Conservation (phyloP, 495 filamentous ascomycete genomes). For the Neurospora discreta region DNA sequence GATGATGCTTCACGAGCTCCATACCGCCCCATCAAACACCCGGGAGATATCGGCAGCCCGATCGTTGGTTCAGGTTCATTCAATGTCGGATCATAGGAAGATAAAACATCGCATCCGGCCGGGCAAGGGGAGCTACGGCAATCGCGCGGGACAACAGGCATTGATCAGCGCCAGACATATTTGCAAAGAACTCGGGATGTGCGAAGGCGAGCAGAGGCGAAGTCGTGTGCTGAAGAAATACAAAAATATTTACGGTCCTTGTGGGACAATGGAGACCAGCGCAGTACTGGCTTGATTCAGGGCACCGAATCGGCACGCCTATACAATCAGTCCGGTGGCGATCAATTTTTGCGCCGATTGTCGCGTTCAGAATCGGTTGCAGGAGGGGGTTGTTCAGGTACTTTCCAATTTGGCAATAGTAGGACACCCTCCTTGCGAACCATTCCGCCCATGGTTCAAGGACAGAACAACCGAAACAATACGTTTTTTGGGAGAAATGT, state of each 20-base stretch:
- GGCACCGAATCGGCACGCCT: not conserved
- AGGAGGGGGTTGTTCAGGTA: not conserved
- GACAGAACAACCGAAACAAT: not conserved
- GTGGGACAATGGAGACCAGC: not conserved
- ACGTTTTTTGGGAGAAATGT: not conserved
- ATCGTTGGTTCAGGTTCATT: constrained; percentile 11
- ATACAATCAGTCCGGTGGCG: not conserved
- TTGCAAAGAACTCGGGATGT: not conserved
- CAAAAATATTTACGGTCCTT: not conserved
- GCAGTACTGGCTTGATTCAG: not conserved
- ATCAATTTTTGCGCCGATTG: not conserved
- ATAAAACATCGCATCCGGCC: not conserved
- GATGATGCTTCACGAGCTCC: constrained; percentile 15
- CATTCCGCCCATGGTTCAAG: not conserved
- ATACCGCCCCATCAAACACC: constrained; percentile 33
- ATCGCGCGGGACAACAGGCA: not conserved
- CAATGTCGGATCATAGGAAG: constrained; percentile 3
- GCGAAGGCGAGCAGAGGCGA: not conserved
- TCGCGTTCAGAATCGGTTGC: not conserved
- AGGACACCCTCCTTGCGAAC: not conserved
- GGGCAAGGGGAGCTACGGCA: constrained; percentile 8
- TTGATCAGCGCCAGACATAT: not conserved
- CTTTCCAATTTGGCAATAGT: not conserved
- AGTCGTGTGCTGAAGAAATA: not conserved
- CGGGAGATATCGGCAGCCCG: constrained; percentile 45